phyloP scores from a whole-genome alignment of 768 basidiomycete species.

The Calocera cornea region DNA sequence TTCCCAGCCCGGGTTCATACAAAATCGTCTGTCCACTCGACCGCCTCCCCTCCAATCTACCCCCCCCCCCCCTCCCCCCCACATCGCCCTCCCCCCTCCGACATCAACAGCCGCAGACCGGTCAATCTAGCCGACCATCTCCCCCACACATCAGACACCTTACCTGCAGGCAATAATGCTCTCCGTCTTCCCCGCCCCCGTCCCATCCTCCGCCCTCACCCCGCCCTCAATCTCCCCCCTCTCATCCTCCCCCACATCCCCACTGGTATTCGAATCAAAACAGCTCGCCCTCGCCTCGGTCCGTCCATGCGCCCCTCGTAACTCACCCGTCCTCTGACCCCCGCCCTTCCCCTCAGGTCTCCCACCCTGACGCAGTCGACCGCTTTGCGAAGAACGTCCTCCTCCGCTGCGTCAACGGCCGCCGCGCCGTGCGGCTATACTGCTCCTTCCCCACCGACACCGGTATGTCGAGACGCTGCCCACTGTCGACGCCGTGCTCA shows the following conservation, averaged over 20 bases:
- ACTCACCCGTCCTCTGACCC: not conserved
- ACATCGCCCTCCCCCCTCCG: not conserved
- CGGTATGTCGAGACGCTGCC: not conserved
- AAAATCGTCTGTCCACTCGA: too few relatives aligned
- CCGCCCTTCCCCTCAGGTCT: not conserved
- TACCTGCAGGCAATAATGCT: not conserved
- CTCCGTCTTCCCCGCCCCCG: not conserved
- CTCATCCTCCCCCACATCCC: not conserved
- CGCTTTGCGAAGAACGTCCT: not conserved
- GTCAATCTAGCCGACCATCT: not conserved
- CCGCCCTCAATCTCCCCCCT: not conserved
- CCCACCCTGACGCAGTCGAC: not conserved
- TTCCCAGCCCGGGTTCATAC: too few relatives aligned
- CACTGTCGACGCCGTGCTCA: not conserved
- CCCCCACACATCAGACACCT: not conserved
- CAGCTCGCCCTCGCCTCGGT: not conserved
- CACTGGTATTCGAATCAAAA: not conserved
- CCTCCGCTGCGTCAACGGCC: not conserved
- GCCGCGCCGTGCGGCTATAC: not conserved
- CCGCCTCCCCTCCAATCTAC: not conserved
- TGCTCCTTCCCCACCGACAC: not conserved
- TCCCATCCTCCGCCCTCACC: not conserved
- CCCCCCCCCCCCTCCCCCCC: not conserved
- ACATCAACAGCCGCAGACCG: not conserved
- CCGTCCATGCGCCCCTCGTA: not conserved